Base-by-base conservation (phyloP, 768 basidiomycete genomes). In the Naematelia aurantialba region DNA sequence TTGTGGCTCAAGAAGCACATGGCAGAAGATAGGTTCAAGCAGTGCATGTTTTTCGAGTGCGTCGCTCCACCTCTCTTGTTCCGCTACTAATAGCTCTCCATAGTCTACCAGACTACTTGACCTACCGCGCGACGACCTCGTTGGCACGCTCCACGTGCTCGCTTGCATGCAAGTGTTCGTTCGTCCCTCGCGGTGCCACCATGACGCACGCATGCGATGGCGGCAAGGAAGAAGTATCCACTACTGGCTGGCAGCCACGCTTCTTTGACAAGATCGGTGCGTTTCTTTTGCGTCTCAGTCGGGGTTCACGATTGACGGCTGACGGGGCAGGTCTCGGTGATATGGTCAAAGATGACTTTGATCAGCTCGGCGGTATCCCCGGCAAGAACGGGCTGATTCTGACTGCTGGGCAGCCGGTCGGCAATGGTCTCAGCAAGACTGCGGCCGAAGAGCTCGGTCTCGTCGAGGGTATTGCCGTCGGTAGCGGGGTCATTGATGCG, bases 401-500 rank as follows among this genome's bases (percentile, higher is more conserved):
- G 52, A 87, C 88, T 22, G 92, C 96, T 3, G 82, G 82, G 27
- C 81, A 88, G 69, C 92, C 91, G 1, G 86, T 98, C 0, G 93
- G 92, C 0, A 78, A 81, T 3, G 96, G 94, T 0, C 80, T 99
- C 45, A 87, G 86, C 19, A 83, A 83, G 75, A 69, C 79, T 46
- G 89, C 92, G 3, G 94, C 94, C 0, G 81, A 83, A 53, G 91
- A 97, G 68, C 81, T 97, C 21, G 93, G 94, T 0, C 78, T 99
- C 30, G 66, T 83, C 2, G 86, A 86, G 67, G 92, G 94, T 5
- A 97, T 89, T 0, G 84, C 91, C 1, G 91, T 98, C 25, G 94
- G 94, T 12, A 93, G 91, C 66, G 94, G 85, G 19, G 83, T 98
- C 44, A 97, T 99, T 65, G 96, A 99, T 67, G 96, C 92, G 85